Evolutionary conservation across 495 filamentous ascomycete species (phyloP), one percentile per base, ranked within the genome.

Genomic region (Aspergillus mulundensis): DNA sequence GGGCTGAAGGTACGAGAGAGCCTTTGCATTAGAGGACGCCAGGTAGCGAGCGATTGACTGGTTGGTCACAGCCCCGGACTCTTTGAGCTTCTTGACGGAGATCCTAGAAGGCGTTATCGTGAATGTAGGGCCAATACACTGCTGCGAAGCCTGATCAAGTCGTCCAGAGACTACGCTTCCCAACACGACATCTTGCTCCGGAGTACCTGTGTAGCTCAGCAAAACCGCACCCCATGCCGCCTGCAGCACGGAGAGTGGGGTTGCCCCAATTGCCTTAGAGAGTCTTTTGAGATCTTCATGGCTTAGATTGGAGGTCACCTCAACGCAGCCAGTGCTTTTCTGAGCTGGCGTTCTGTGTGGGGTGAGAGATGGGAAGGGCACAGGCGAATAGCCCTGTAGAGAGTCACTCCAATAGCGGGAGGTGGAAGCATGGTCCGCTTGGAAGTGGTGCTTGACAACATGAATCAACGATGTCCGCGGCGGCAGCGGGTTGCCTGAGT

Each of bases 111-210:
- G 89, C 0, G 91, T 68, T 0, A 86, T 90, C 63, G 91, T 92
- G 72, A 92, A 90, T 7, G 90, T 65, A 2, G 89, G 89, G 0
- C 89, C 89, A 39, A 88, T 79, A 15, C 83, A 76, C 1, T 70
- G 65, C 38, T 88, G 86, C 6, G 81, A 76, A 1, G 74, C 76
- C 8, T 83, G 75, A 25, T 87, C 66, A 24, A 83, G 77, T 41
- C 88, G 77, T 5, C 89, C 89, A 28, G 88, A 90, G 0, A 87
- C 77, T 18, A 91, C 77, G 7, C 87, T 67, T 2, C 89, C 89
- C 50, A 67, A 59, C 1, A 61, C 59, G 0, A 67, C 59, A 23
- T 67, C 64, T 8, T 81, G 70, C 7, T 79, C 67, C 5, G 61
- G 56, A 10, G 62, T 53, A 6, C 68, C 68, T 18, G 70, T 66